Evolutionary conservation across 192 early-diverging fungal genomes (phyloP), one percentile per base, ranked within the genome.

Genomic region (Entrophospora sp.): DNA sequence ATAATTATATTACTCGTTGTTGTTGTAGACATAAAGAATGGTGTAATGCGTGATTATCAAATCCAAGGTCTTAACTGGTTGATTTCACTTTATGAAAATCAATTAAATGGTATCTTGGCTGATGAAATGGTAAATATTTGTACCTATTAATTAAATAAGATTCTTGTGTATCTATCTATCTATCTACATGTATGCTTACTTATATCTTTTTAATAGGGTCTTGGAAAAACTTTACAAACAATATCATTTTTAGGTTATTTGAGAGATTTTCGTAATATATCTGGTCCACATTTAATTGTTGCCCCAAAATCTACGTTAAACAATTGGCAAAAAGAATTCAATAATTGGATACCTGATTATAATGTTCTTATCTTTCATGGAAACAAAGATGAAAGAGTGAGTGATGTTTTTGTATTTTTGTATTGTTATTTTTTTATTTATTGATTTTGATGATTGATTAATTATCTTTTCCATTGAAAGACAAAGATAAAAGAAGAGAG

Each of bases 81-180:
- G 82, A 88, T 99, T 28, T 94, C 91, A 1, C 79, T 99, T 44
- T 96, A 85, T 64, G 87, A 94, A 65, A 96, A 99, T 71, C 92
- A 92, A n/a, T 93, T 99, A 73, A 99, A 99, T 71, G 96, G 96
- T 22, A 96, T 97, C 55, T 74, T 99, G 32, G 95, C 96, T n/a
- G 96, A 97, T 76, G 95, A 97, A 75, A 96, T 97, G 95, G 89
- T 89, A 76, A 53, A 46, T 28, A 3, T 0, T 38, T n/a, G 5
- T 8, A 20, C 36, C 30, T 42, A n/a, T 28, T 40, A 24, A 48
- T 30, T 62, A 56, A 34, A 30, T 12, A 51, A 27, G 45, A 63
- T 46, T 31, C 18, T 44, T 62, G n/a, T 14, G 25, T 44, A 27
- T 14, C 18, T 28, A 38, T 9, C 10, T 27, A 30, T 14, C 2